Percentiles rank a stretch among this genome's conserved stretches.
Conservation (phyloP, 1,139 yeast genomes). For the Pichia sp. region DNA sequence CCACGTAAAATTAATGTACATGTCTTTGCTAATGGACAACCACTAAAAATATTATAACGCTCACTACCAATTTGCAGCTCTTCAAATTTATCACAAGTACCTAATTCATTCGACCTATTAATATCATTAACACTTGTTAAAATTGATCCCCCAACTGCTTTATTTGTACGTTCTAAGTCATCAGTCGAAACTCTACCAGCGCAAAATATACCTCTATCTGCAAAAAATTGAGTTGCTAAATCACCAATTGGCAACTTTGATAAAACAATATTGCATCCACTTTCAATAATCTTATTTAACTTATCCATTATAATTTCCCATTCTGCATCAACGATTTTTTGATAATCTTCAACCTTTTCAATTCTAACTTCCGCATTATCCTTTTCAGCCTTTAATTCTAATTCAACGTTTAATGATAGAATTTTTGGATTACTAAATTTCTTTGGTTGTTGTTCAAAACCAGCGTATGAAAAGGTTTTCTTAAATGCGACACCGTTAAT, state of each 20-base stretch:
- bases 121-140: constrained; percentile 89
- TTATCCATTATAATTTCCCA: constrained; percentile 91
- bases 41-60: constrained; percentile 85
- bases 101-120: constrained; percentile 54
- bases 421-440: constrained; percentile 73
- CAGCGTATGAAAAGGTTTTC: constrained; percentile 95
- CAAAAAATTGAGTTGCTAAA: constrained; percentile 95
- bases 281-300: constrained; percentile 68
- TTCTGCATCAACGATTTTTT: constrained; percentile 95
- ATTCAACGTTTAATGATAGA: constrained; percentile 79
- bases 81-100: constrained; percentile 81
- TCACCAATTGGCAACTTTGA: constrained; percentile 97
- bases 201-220: constrained; percentile 92
- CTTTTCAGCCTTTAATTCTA: constrained; percentile 95
- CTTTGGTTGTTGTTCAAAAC: constrained; percentile 98
- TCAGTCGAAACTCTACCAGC: constrained; percentile 91
- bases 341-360: constrained; percentile 89
- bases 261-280: constrained; percentile 90
- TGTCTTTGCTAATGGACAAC: constrained; percentile 88
- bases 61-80: constrained; percentile 95
- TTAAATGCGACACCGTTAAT: constrained; percentile 95
- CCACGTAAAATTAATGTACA: constrained; percentile 93
- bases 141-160: constrained; percentile 89
- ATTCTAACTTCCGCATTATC: constrained; percentile 99
- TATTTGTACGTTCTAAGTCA: constrained; percentile 86